Base-by-base conservation (phyloP, 129 eudicot genomes). In the Flaveria brownii region DNA sequence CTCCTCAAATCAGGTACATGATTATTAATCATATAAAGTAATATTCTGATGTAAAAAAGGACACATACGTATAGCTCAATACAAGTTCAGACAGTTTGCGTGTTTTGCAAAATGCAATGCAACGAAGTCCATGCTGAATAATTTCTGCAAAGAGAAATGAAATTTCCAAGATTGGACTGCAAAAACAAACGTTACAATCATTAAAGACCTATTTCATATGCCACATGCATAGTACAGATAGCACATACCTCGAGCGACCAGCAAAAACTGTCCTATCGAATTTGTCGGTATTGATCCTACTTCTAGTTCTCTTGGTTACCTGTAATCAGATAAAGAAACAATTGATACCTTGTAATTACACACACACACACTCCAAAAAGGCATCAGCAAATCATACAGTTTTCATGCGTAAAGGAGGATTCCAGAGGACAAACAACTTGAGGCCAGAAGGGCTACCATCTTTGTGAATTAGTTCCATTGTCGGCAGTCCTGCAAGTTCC, bases 391-490 rank as follows among this genome's bases (percentile, higher is more conserved):
- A 62, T 60, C 92, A 77, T 79, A 94, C 99, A 76, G 84, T 84
- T 84, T 78, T 82, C 66, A 81, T 79, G 84, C 79, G 80, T 47
- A 87, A 81, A 81, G 99, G 97, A 76, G 99, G 99, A 83, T 94
- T 91, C 99, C 99, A 94, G 57, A 94, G 88, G 69, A 86, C 83
- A 82, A 94, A 94, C 81, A 70, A 78, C 83, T 94, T 94, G 73
- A 81, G 85, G 64, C 88, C 97, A 66, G 99, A 94, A 79, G 99
- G 99, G 80, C 99, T 94, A 22, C 99, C 99, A 76, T 94, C 99
- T 56, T 89, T 89, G 62, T 87, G 82, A 82, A 94, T 91, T 82
- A 94, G 80, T 81, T 91, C 97, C 61, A 89, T 47, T 43, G 87
- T 69, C 59, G 90, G 70, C 68, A 89, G 70, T 78, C 85, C 74